Base-by-base conservation (phyloP, 441 rosid species). In the Croton setiger region DNA sequence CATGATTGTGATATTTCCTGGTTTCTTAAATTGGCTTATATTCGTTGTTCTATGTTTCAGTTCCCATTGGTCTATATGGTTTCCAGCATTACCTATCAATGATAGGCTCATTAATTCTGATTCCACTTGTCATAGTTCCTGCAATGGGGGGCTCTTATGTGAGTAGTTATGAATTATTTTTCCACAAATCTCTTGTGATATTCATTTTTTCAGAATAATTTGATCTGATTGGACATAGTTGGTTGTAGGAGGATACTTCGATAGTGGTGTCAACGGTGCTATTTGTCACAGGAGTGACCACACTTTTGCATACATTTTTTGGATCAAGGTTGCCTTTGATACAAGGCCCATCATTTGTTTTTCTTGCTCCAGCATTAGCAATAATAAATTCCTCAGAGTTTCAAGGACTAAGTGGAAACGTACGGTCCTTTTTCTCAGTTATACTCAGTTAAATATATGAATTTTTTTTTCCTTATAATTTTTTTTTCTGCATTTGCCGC, bases 71-170 rank as follows among this genome's bases (percentile, higher is more conserved):
- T 63, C 84, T 95, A 61, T 92, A 90, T 74, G 99, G 97, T 51
- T 81, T 95, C 80, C 98, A 95, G 82, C 99, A 95, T 78, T 92
- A 83, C 71, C 90, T 95, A 68, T 95, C 99, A 0, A 82, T 92
- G 80, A 76, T 87, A 81, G 99, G 99, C 39, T 95, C 99, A 17
- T 69, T 92, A 80, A 76, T 95, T 81, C 88, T 95, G 66, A 85
- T 90, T 83, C 99, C 99, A 13, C 88, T 88, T 0, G 89, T 95
- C 78, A 85, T 95, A 49, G 98, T 92, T 83, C 99, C 98, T 64
- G 97, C 99, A 60, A 95, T 95, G 99, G 97, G 99, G 78, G 99
- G 99, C 70, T 78, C 81, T 66, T 87, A 85, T 51, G 98, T 95
- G 83, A 86, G 98, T 83, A 59, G n/a, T 70, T 75, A 68, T 60